Percentiles rank a stretch among this genome's conserved stretches.
Conservation (phyloP, 108 stramenopile species). For the Discostella stelligeroides region DNA sequence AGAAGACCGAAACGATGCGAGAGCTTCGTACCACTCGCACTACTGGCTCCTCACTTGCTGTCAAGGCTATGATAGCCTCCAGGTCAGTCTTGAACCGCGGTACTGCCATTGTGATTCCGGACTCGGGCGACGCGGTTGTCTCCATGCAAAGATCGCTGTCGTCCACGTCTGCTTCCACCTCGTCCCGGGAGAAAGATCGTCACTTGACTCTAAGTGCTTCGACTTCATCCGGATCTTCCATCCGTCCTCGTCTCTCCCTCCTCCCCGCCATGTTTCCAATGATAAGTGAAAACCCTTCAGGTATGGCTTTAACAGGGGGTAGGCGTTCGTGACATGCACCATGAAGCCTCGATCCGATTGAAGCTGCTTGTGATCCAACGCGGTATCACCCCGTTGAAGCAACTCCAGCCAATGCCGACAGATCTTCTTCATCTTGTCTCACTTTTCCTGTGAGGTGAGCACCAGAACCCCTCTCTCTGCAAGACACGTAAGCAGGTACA, state of each 20-base stretch:
- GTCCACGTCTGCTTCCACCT: background rate
- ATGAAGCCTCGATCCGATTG: constrained; percentile 42
- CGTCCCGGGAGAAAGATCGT: background rate
- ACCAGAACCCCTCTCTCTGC: too few species aligned
- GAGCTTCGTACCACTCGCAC: constrained; percentile 5
- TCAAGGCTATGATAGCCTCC: constrained; percentile 11
- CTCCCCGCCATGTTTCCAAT: constrained; percentile 41
- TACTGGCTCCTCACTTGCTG: constrained; percentile 9
- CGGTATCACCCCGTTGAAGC: too few species aligned
- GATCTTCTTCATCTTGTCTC: too few species aligned
- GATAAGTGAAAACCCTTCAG: constrained; percentile 59
- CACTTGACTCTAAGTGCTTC: background rate
- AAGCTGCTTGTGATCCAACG: constrained; percentile 31
- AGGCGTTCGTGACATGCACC: constrained; percentile 47
- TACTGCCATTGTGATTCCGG: constrained; percentile 28
- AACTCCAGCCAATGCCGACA: too few species aligned
- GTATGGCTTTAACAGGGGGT: constrained; percentile 43
- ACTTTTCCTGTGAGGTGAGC: too few species aligned
- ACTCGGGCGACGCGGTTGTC: too few species aligned
- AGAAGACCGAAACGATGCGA: constrained; percentile 14
- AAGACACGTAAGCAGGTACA: too few species aligned
- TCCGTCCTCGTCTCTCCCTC: constrained; percentile 47
- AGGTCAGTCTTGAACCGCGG: constrained; percentile 41
- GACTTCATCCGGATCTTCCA: constrained; percentile 28
- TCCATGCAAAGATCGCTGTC: too few species aligned